Evolutionary conservation across 2,329 filamentous ascomycete species (phyloP), one percentile per base, ranked within the genome.

Genomic region (Aureobasidium lini): DNA sequence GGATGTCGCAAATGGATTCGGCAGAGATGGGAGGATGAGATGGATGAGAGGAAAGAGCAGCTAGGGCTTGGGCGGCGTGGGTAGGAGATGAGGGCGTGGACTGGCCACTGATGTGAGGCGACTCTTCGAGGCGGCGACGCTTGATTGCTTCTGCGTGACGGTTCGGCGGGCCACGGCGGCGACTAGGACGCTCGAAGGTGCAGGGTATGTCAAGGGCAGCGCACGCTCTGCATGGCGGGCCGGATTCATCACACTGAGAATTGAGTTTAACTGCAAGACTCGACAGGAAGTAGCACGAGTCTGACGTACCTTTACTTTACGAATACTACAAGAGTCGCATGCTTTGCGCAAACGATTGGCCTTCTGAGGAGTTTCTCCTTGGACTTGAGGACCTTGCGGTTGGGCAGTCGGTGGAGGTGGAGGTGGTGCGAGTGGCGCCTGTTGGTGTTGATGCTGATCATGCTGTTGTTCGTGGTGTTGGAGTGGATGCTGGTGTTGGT

Each of bases 1-100:
- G 81, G 71, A 86, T 78, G 0, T 88, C 85, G 42, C 86, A 88
- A 62, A 92, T 90, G 1, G 82, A 77, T 68, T 92, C 88, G 49
- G 85, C 80, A 3, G 81, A 82, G 9, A 81, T 70, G 18, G 54
- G 52, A 44, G 58, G 58, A 16, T 65, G 63, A 18, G 78, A 73
- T 5, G 75, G 72, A 61, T 75, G 74, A 15, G 75, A 74, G 34
- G 77, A 73, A 42, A 81, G 75, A 49, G 78, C 75, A 32, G 79
- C 77, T 23, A 81, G 73, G 34, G 79, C 78, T 60, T 81, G 78
- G 36, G 78, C 79, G 43, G 79, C 79, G 66, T 80, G 75, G 11
- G 79, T 81, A 16, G 79, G 79, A 6, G 79, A 81, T 31, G 78
- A 75, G 39, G 76, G 75, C 15, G 74, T 73, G 5, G 75, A 73